These are phyloP conservation scores for Coemansia sp. DNA, from an alignment of 371 early-diverging fungal genomes.

Conservation along the genomic window DNA sequence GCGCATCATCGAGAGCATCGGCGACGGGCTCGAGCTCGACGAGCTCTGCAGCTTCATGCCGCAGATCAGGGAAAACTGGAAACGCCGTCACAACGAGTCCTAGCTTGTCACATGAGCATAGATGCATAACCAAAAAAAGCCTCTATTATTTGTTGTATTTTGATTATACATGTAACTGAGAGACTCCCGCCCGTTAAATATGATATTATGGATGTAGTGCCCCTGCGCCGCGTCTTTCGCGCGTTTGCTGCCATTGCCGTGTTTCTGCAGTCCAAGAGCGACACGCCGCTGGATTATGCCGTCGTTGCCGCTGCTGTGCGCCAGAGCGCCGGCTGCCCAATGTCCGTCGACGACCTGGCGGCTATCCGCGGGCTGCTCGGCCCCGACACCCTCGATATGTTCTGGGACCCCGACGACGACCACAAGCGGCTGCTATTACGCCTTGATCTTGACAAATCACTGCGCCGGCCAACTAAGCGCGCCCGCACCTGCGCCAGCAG, in stretches of 20 bases:
- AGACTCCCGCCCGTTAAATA: too few species aligned
- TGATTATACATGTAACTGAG: too few species aligned
- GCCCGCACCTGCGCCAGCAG: neutral
- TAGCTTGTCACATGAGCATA: conserved; percentile 2
- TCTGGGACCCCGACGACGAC: conserved; percentile 2
- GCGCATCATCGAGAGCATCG: conserved; percentile 74
- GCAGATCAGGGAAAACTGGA: conserved; percentile 18
- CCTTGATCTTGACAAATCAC: too few species aligned
- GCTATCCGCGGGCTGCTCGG: conserved; percentile 21
- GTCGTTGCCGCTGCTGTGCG: neutral
- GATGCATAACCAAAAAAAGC: neutral
- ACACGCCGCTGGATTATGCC: conserved; percentile 2
- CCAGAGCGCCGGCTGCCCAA: neutral
- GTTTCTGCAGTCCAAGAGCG: conserved; percentile 12
- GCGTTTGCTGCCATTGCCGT: conserved; percentile 27
- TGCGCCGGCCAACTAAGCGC: neutral
- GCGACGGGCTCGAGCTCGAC: conserved; percentile 70
- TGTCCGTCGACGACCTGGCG: conserved; percentile 18
- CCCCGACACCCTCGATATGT: conserved; percentile 7
- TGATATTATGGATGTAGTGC: neutral
- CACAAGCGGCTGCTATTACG: neutral
- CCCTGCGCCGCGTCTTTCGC: conserved; percentile 9
- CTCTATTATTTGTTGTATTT: neutral
- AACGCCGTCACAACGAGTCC: conserved; percentile 11
- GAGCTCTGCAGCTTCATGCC: conserved; percentile 55